Conservation (phyloP, 2,329 filamentous ascomycete species). For the Arthroderma uncinatum region DNA sequence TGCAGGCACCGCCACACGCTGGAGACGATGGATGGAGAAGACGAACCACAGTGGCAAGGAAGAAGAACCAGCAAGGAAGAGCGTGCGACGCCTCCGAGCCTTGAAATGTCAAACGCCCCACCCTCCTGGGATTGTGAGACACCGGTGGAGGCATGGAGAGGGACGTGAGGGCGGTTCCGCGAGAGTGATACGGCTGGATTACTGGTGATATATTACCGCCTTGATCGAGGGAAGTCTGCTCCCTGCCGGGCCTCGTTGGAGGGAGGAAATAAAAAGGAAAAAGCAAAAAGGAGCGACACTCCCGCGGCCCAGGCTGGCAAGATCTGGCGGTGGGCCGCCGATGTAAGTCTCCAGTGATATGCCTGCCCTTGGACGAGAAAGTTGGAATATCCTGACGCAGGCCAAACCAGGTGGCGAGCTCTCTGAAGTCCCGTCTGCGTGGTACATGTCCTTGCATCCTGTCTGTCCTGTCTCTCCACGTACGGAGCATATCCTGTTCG, state of each 20-base stretch:
- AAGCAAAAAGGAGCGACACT: not conserved
- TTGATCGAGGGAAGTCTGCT: not conserved
- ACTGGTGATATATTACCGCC: not conserved
- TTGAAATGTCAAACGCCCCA: conserved; percentile 1
- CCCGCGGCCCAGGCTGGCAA: not conserved
- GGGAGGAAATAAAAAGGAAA: not conserved
- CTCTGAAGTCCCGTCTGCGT: not conserved
- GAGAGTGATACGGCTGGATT: not conserved
- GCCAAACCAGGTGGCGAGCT: not conserved
- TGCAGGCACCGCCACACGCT: conserved; percentile 1
- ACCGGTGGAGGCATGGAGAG: not conserved
- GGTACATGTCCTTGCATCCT: not conserved
- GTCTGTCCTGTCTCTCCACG: no score
- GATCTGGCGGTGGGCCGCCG: not conserved
- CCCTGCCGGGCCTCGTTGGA: no score
- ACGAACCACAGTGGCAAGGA: not conserved
- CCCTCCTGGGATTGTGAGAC: conserved; percentile 3
- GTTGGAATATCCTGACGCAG: not conserved
- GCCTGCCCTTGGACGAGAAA: not conserved
- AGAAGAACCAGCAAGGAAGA: not conserved
- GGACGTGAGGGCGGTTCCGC: not conserved
- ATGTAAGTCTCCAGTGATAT: not conserved
- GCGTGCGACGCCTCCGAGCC: not conserved
- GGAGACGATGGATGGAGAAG: conserved; percentile 1
- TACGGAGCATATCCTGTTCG: not conserved